These are phyloP conservation scores for Thelonectria olida DNA, from an alignment of 2,329 filamentous ascomycete genomes.

Conservation along the genomic window DNA sequence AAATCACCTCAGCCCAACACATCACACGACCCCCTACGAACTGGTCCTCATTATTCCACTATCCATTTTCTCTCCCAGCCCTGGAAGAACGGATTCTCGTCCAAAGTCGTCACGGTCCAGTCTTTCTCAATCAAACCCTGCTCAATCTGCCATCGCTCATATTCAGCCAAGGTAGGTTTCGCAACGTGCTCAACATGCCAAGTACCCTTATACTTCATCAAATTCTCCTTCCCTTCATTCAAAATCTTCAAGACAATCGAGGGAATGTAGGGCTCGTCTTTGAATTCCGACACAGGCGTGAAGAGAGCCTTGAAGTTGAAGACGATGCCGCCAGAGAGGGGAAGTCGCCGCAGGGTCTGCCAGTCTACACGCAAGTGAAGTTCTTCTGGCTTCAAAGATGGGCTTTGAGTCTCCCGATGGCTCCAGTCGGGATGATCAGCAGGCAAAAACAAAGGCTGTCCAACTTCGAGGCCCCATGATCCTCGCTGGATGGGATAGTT, in stretches of 20 bases:
- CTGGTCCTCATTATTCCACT: too few relatives aligned
- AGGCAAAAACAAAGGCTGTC: slow-evolving; percentile 78
- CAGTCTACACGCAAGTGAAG: slow-evolving; percentile 82
- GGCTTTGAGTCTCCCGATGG: slow-evolving; percentile 66
- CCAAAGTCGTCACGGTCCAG: slow-evolving; percentile 76
- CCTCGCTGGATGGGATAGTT: slow-evolving; percentile 83
- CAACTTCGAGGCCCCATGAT: slow-evolving; percentile 84
- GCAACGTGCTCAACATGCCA: slow-evolving; percentile 82
- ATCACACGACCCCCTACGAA: too few relatives aligned
- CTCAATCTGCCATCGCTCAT: slow-evolving; percentile 71
- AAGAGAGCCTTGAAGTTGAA: slow-evolving; percentile 94
- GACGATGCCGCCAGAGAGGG: slow-evolving; percentile 77
- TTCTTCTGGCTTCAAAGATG: slow-evolving; percentile 64
- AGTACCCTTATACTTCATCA: slow-evolving; percentile 85
- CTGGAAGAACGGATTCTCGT: slow-evolving; percentile 79
- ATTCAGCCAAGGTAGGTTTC: slow-evolving; percentile 70
- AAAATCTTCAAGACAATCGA: slow-evolving; percentile 73
- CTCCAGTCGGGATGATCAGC: slow-evolving; percentile 71
- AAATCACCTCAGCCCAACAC: background rate
- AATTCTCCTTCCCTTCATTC: slow-evolving; percentile 64
- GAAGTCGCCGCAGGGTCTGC: slow-evolving; percentile 84
- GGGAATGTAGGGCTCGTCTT: slow-evolving; percentile 78
- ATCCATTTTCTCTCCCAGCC: slow-evolving; percentile 65
- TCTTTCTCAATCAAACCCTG: slow-evolving; percentile 65
- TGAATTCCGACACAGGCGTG: slow-evolving; percentile 75